Percentiles rank a stretch among this genome's conserved stretches.
phyloP scores from a whole-genome alignment of 371 early-diverging fungal genomes.

The Circinella minor region DNA sequence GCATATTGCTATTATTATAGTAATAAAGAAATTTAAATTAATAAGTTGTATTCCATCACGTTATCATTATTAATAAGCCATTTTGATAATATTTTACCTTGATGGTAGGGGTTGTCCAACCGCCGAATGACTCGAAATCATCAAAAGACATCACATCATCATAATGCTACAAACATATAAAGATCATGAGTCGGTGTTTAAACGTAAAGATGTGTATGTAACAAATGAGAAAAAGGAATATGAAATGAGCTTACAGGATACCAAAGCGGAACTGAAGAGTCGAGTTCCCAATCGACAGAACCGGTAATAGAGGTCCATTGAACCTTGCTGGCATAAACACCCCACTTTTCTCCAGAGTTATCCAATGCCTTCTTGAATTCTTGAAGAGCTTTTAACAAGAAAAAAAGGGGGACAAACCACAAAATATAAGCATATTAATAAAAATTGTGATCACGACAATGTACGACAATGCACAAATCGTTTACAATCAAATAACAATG shows the following conservation, averaged over 20 bases:
- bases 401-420: no score
- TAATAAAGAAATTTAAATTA: neutral
- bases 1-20: slow-evolving; percentile 24
- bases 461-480: no score
- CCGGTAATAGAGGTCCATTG: slow-evolving; percentile 31
- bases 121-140: slow-evolving; percentile 27
- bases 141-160: slow-evolving; percentile 18
- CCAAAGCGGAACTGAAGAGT: slow-evolving; percentile 28
- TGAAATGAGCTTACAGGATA: slow-evolving; percentile 17
- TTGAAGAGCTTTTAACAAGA: slow-evolving; percentile 12
- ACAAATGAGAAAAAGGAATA: no score
- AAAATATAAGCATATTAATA: no score
- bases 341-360: slow-evolving; percentile 26
- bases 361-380: slow-evolving; percentile 23
- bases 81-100: slow-evolving; percentile 14
- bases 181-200: no score
- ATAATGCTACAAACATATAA: slow-evolving; percentile 5
- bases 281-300: slow-evolving; percentile 17
- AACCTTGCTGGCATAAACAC: slow-evolving; percentile 23
- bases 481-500: no score
- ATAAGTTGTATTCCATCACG: neutral
- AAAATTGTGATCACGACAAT: no score
- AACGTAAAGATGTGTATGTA: no score
- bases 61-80: no score
- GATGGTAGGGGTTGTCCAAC: slow-evolving; percentile 29